These are phyloP conservation scores for Immersiporthe knoxdaviesiana DNA, from an alignment of 2,329 filamentous ascomycete species.

Conservation along the genomic window DNA sequence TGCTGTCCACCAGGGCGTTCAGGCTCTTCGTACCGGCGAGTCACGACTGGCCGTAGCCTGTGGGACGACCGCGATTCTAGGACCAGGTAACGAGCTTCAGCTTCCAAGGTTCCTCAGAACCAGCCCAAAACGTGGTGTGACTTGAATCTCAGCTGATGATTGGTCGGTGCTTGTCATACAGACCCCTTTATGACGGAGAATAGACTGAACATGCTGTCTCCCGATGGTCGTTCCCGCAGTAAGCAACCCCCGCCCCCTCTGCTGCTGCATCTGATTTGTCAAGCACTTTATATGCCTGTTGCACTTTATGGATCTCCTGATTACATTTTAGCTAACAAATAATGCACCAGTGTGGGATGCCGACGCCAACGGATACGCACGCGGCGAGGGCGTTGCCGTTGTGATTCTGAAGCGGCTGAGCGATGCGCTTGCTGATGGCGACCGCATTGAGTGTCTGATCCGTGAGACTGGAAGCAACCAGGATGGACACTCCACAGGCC, in stretches of 20 bases:
- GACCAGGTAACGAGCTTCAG: neutral
- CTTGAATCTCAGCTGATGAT: neutral
- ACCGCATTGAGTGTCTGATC: slow-evolving; percentile 46
- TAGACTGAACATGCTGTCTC: slow-evolving; percentile 1
- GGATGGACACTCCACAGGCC: slow-evolving; percentile 54
- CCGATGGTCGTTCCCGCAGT: slow-evolving; percentile 28
- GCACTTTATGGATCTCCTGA: neutral
- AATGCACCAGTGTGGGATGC: slow-evolving; percentile 47
- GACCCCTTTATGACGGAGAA: neutral
- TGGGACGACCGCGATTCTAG: slow-evolving; percentile 33
- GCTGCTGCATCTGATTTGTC: neutral
- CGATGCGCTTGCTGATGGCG: slow-evolving; percentile 54
- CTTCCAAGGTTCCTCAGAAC: neutral
- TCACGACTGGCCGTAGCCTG: slow-evolving; percentile 39
- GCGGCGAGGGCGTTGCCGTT: slow-evolving; percentile 57
- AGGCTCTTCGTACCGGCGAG: slow-evolving; percentile 39
- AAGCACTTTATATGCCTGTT: neutral
- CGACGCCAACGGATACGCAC: slow-evolving; percentile 57
- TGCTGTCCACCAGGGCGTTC: slow-evolving; percentile 44
- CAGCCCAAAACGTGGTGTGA: neutral
- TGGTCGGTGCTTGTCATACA: neutral
- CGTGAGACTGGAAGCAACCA: slow-evolving; percentile 51
- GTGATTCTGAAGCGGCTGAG: slow-evolving; percentile 55
- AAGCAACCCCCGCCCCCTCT: neutral
- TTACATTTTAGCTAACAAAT: neutral